Percentiles rank a stretch among this genome's conserved stretches.
Evolutionary conservation across 2,329 filamentous ascomycete species (phyloP).

Genomic region (Fusarium torulosum): DNA sequence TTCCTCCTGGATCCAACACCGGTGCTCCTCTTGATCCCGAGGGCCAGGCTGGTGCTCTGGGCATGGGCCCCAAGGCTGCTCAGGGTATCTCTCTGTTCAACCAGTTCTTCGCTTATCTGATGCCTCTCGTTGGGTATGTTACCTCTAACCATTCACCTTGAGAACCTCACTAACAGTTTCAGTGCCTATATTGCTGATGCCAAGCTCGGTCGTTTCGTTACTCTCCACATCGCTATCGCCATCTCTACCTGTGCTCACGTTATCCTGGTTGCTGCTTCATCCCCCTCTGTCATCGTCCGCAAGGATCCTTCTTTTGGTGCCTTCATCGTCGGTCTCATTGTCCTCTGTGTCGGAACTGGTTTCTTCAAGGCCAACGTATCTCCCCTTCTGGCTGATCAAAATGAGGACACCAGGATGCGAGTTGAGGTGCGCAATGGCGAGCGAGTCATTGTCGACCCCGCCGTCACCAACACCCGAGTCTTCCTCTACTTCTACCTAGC

Average conservation of each 20-base stretch:
- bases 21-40: slow-evolving; percentile 58
- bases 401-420: slow-evolving; percentile 68
- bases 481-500: slow-evolving; percentile 71
- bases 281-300: slow-evolving; percentile 72
- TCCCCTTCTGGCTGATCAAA: slow-evolving; percentile 78
- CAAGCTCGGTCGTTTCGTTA: slow-evolving; percentile 78
- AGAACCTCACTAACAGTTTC: slow-evolving; percentile 10
- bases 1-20: slow-evolving; percentile 66
- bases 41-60: slow-evolving; percentile 64
- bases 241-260: slow-evolving; percentile 75
- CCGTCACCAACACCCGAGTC: slow-evolving; percentile 75
- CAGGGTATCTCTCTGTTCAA: slow-evolving; percentile 66
- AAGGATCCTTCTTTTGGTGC: slow-evolving; percentile 70
- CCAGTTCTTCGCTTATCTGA: slow-evolving; percentile 72
- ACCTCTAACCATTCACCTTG: neutral
- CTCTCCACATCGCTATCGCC: slow-evolving; percentile 75
- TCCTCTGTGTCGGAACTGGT: slow-evolving; percentile 74
- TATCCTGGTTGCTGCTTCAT: slow-evolving; percentile 73
- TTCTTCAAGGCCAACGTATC: slow-evolving; percentile 87
- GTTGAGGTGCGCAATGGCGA: slow-evolving; percentile 70
- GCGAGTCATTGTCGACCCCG: slow-evolving; percentile 78
- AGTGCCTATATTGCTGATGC: slow-evolving; percentile 73
- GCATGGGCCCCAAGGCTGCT: slow-evolving; percentile 68
- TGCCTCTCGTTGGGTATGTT: slow-evolving; percentile 67
- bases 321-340: slow-evolving; percentile 74